Evolutionary conservation across 495 filamentous ascomycete species (phyloP), one percentile per base, ranked within the genome.

Genomic region (Aspergillus heteromorphus): DNA sequence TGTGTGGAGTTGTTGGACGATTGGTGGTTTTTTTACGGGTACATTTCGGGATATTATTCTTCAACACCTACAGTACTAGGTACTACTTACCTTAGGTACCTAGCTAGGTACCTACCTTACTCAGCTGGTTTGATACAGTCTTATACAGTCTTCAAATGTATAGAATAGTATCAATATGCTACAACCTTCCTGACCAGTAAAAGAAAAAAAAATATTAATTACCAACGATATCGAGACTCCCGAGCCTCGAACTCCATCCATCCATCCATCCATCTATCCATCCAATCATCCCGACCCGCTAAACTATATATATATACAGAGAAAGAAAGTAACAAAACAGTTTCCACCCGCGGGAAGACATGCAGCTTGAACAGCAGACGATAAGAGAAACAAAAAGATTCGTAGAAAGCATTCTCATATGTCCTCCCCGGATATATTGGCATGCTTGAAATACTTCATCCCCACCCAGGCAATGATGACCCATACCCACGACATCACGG

Each of bases 361-460:
- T n/a, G n/a, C n/a, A 25, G 47, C 2, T 13, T 29, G 7, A 11
- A 6, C 23, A 21, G 36, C 49, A 1, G 13, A 18, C 43, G 40
- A 34, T n/a, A 3, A 13, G 38, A 31, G 7, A 34, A 21, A 40
- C 51, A 53, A 54, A 27, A 57, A 17, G 20, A 19, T 38, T 16
- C 11, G 21, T 45, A 8, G 7, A 36, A 29, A 19, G 29, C 30
- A 49, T 27, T 51, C 48, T 75, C 58, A 77, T 62, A 69, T 75
- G 65, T 81, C 79, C 17, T 81, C 79, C 9, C 78, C 77, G 6
- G 73, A 72, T 61, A 97, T 95, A 72, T 95, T 93, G 6, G 93
- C 92, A 80, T 98, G 93, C 63, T 89, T 85, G 63, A 98, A 98
- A 71, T 97, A 97, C 70, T 98, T 98, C 92, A 98, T 97, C 4